Evolutionary conservation across 2,329 filamentous ascomycete genomes (phyloP).

Genomic region (Davidsoniella neocaledoniae): DNA sequence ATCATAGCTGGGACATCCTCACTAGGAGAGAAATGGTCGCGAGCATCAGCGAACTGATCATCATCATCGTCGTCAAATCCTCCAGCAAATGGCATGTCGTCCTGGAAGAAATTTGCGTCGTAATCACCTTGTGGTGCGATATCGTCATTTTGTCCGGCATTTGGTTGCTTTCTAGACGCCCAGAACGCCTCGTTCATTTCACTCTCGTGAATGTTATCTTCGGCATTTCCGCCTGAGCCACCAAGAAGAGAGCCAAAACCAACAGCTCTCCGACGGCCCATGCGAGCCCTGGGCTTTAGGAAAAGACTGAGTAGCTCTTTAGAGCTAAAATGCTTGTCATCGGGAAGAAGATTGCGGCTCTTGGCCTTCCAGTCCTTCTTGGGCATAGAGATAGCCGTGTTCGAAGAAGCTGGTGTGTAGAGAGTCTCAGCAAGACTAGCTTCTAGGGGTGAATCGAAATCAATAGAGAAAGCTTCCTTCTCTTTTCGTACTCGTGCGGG

Average conservation of each 20-base stretch:
- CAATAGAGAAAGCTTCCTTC: slow-evolving; percentile 90
- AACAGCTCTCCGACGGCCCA: slow-evolving; percentile 43
- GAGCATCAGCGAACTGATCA: slow-evolving; percentile 60
- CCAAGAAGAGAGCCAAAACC: slow-evolving; percentile 11
- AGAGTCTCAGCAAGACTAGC: slow-evolving; percentile 55
- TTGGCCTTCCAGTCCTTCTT: slow-evolving; percentile 96
- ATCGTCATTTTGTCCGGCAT: slow-evolving; percentile 33
- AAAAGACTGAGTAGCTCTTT: slow-evolving; percentile 78
- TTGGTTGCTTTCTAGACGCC: slow-evolving; percentile 52
- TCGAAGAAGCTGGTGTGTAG: slow-evolving; percentile 66
- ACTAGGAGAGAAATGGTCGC: slow-evolving; percentile 60
- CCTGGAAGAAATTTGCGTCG: slow-evolving; percentile 94
- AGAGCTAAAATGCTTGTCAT: slow-evolving; percentile 97
- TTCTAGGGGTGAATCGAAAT: slow-evolving; percentile 65
- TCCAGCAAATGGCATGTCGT: slow-evolving; percentile 53
- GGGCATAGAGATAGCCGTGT: slow-evolving; percentile 65
- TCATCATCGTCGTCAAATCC: slow-evolving; percentile 53
- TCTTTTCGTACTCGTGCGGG: slow-evolving; percentile 61
- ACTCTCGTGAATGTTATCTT: slow-evolving; percentile 40
- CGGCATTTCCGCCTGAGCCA: slow-evolving; percentile 24
- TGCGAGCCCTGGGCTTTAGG: slow-evolving; percentile 79
- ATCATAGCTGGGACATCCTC: slow-evolving; percentile 32
- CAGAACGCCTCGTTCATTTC: slow-evolving; percentile 95
- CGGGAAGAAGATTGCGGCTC: slow-evolving; percentile 78
- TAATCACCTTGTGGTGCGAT: slow-evolving; percentile 58